Evolutionary conservation across 305 asterid genomes (phyloP), one percentile per base, ranked within the genome.

Genomic region (Fraxinus greggii): DNA sequence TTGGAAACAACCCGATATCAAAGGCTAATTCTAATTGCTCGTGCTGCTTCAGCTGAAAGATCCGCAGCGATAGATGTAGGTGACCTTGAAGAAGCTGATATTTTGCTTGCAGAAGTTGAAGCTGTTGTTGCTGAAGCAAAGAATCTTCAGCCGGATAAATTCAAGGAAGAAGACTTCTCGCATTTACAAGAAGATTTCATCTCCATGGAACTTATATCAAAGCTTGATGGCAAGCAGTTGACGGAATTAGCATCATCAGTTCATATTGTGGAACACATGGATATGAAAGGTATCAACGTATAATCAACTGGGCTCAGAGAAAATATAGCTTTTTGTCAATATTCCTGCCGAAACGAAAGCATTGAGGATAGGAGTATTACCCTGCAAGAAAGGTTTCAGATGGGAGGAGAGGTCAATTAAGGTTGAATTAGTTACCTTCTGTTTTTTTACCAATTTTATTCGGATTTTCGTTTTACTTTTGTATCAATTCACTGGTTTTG

Each of bases 71-170:
- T 89, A 61, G 90, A 89, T 78, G 84, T 86, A 40, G 88, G 89
- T 79, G 90, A 87, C 79, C 70, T 45, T 75, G 90, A 86, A 81
- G 92, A 89, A 83, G 90, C 92, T 74, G 86, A 87, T 26, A 75
- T 75, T 61, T 84, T 89, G 59, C 78, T 80, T 76, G 85, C 81
- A 35, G 92, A 89, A 83, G 87, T 86, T 80, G 87, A 87, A 78
- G 89, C 86, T 75, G 90, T 84, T 19, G 78, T 79, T 76, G 81
- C 83, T 12, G 92, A 89, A 84, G 90, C 92, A 72, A 84, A 75
- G 63, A 89, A 83, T 77, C 86, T 89, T 78, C 78, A 83, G 78
- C 80, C 45, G 26, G 75, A 82, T 76, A 65, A 72, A 42, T 78
- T 83, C 26, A 54, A 81, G 78, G 87, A 89, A 32, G 90, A 84